A percentile compares a stretch with the other conserved stretches of the same genome.
Evolutionary conservation across 2,329 filamentous ascomycete species (phyloP).

Genomic region (Pestalotiopsis sp.): DNA sequence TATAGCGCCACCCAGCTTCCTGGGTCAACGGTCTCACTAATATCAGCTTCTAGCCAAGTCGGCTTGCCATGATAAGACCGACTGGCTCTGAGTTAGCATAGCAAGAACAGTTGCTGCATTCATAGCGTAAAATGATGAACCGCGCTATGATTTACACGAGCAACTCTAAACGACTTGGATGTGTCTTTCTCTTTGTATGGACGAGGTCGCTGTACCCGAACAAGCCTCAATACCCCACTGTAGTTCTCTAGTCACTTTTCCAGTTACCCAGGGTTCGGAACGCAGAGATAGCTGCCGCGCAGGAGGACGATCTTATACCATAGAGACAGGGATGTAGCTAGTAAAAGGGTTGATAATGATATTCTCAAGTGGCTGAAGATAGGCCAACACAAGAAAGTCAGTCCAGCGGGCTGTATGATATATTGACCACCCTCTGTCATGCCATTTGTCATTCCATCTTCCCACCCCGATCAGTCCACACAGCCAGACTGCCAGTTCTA

Average conservation of each 20-base stretch:
- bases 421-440: not conserved
- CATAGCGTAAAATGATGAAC: too few species aligned
- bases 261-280: not conserved
- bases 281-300: not conserved
- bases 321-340: not conserved
- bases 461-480: not conserved
- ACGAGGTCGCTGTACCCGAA: not conserved
- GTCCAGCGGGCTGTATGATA: not conserved
- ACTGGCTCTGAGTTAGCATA: not conserved
- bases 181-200: not conserved
- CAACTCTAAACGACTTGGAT: not conserved
- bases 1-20: not conserved
- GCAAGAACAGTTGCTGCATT: too few species aligned
- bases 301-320: not conserved
- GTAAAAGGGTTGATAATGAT: not conserved
- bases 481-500: not conserved
- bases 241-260: not conserved
- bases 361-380: not conserved
- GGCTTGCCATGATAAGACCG: not conserved
- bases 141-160: too few species aligned
- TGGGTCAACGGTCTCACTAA: not conserved
- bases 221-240: not conserved
- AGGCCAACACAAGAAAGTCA: not conserved
- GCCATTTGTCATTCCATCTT: not conserved
- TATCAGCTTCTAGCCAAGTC: not conserved